Evolutionary conservation across 306 rosid species (phyloP).

Genomic region (Prunus armeniaca): DNA sequence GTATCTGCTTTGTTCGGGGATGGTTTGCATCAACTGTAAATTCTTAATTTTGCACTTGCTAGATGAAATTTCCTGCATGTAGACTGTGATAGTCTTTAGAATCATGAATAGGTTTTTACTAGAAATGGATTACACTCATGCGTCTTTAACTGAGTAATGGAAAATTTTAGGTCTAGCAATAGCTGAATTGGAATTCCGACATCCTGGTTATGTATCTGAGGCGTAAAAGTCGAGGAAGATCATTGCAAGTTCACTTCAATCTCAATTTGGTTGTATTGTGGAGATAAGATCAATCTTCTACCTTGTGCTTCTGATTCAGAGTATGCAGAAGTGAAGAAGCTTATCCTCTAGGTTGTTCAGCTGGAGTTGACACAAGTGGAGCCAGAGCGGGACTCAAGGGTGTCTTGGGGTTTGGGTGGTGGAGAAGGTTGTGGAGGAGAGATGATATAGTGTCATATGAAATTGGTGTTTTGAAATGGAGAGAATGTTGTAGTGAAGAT

Average conservation of each 20-base stretch:
- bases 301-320: conserved; percentile 37
- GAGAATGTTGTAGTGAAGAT: neutral
- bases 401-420: neutral
- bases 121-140: neutral
- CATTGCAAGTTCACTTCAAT: conserved; percentile 61
- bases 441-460: neutral
- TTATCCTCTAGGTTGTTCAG: conserved; percentile 48
- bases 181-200: conserved; percentile 65
- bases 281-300: conserved; percentile 63
- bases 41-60: neutral
- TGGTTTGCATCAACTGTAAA: neutral
- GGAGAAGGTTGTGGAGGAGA: neutral
- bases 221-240: conserved; percentile 71
- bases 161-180: conserved; percentile 56
- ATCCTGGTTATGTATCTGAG: conserved; percentile 41
- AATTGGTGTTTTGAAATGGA: neutral
- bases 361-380: neutral
- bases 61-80: neutral
- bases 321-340: conserved; percentile 40
- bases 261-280: conserved; percentile 54
- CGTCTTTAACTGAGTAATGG: neutral
- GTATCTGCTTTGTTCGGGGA: neutral
- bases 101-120: neutral
- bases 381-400: neutral
- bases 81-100: neutral